Conservation (phyloP, 768 basidiomycete genomes). For the Cyathus striatus region DNA sequence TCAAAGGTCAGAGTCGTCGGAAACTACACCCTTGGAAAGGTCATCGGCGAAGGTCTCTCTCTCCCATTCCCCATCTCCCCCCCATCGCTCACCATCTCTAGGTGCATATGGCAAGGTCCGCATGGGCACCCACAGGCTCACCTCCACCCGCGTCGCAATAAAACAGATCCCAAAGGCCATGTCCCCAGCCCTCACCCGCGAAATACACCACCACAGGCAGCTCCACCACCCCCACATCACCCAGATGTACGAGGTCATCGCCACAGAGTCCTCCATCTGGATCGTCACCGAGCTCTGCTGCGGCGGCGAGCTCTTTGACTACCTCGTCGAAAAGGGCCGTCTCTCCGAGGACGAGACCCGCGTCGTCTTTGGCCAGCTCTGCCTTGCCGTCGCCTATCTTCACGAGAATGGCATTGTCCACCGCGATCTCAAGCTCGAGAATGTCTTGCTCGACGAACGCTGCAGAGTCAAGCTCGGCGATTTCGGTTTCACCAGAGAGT, state of each 20-base stretch:
- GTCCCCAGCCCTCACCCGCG: conserved; percentile 87
- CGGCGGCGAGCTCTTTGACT: conserved; percentile 97
- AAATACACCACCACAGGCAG: conserved; percentile 97
- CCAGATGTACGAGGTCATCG: conserved; percentile 96
- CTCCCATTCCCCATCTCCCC: too few species aligned
- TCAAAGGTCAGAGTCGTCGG: conserved; percentile 88
- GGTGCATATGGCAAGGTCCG: conserved; percentile 96
- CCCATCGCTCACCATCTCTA: conserved; percentile 21
- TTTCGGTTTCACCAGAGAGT: conserved; percentile 93
- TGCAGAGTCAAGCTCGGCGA: conserved; percentile 92
- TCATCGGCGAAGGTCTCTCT: conserved; percentile 84
- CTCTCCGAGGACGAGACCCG: conserved; percentile 80
- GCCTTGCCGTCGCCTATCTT: conserved; percentile 88
- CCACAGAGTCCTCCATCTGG: conserved; percentile 94
- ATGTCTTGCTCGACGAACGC: conserved; percentile 85
- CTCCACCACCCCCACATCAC: conserved; percentile 95
- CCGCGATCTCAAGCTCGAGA: conserved; percentile 94
- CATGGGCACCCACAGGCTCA: conserved; percentile 89
- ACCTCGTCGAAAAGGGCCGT: conserved; percentile 91
- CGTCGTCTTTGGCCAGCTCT: conserved; percentile 92
- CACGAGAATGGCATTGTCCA: conserved; percentile 94
- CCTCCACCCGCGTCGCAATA: conserved; percentile 88
- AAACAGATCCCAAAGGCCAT: conserved; percentile 97
- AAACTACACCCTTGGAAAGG: conserved; percentile 89
- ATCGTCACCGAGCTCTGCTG: conserved; percentile 96